Evolutionary conservation across 148 eudicot genomes (phyloP).

Genomic region (Nepenthes gracilis): DNA sequence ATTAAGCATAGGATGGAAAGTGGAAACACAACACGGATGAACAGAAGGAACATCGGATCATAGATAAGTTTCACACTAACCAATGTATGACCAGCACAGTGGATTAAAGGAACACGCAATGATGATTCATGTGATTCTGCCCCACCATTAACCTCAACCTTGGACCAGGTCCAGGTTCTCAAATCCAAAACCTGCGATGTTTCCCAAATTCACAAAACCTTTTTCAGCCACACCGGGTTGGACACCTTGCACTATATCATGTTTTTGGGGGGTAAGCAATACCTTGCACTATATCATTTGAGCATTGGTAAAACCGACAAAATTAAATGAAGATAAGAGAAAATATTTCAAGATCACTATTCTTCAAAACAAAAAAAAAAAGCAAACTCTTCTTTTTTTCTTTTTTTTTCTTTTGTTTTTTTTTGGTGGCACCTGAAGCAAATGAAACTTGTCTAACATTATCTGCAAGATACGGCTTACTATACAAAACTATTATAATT

Average conservation of each 20-base stretch:
- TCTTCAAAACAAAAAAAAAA: neutral
- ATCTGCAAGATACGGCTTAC: too few relatives aligned
- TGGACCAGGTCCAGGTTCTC: constrained; percentile 94
- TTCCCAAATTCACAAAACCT: constrained; percentile 6
- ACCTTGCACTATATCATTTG: too few relatives aligned
- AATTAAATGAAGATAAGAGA: neutral
- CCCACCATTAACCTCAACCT: constrained; percentile 57
- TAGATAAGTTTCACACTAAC: constrained; percentile 33
- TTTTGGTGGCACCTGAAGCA: neutral
- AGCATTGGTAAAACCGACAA: too few relatives aligned
- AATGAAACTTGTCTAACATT: too few relatives aligned
- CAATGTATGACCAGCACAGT: constrained; percentile 91
- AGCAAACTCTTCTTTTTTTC: neutral
- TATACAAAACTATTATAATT: too few relatives aligned
- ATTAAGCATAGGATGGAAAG: neutral
- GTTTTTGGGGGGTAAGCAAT: too few relatives aligned
- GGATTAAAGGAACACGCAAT: constrained; percentile 35
- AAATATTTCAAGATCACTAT: neutral
- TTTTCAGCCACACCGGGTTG: neutral
- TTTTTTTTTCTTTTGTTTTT: too few relatives aligned
- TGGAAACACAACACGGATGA: neutral
- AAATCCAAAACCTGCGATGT: constrained; percentile 66
- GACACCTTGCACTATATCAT: too few relatives aligned
- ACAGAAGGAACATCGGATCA: neutral
- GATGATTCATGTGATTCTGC: constrained; percentile 34